Base-by-base conservation (phyloP, 345 rosid species). In the Salix viminalis region DNA sequence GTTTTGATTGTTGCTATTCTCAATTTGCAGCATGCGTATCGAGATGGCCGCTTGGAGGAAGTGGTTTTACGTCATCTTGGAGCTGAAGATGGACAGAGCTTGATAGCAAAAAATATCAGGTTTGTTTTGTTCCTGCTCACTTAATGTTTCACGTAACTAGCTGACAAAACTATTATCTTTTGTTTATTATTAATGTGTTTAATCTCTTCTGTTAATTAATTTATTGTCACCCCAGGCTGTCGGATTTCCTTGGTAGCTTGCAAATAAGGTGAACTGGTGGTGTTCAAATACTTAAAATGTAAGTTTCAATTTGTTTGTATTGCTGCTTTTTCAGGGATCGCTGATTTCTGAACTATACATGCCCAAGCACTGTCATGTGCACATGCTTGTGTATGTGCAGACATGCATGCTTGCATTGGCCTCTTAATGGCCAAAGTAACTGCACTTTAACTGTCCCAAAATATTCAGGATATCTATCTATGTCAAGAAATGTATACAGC, bases 31-130 rank as follows among this genome's bases (percentile, higher is more conserved):
- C 98, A 93, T 82, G 91, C 88, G 5, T 90, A 84, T 83, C 84
- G 85, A 78, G 97, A 91, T 79, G 97, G 95, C 66, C 89, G 85
- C 44, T 79, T 90, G 81, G 98, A 89, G 87, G 95, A 93, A 76
- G 91, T 86, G 56, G 89, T 74, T 78, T 79, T 91, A 72, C 89
- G 94, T 34, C 91, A 91, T 86, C 90, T 91, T 78, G 88, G 88
- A 42, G 87, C 88, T 80, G 94, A 90, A 80, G 91, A 90, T 77
- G 92, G 90, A 67, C 81, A 86, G 24, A 83, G 86, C 44, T 76
- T 90, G 68, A 89, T 89, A 74, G 88, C 93, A 37, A 91, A 89
- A 80, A 77, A 84, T 85, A 84, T 84, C 64, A 83, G 90, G 92
- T 89, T 67, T 48, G 16, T 24, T 30, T 46, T 30, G 15, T 13